phyloP scores from a whole-genome alignment of 306 rosid species.

The Rubus idaeus region DNA sequence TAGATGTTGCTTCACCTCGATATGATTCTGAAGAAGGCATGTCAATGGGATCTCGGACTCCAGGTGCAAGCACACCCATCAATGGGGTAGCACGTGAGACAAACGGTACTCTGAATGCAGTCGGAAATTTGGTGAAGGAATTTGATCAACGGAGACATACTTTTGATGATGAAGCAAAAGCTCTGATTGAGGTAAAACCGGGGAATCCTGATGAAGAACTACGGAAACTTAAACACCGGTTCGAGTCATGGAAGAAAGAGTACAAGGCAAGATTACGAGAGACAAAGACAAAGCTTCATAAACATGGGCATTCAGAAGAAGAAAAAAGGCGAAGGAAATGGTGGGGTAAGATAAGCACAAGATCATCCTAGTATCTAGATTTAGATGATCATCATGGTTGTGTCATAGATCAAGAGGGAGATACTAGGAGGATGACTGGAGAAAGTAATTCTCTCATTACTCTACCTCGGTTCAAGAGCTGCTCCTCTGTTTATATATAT shows the following conservation, averaged over 20 bases:
- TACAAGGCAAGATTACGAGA: conserved; percentile 68
- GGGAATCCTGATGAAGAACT: conserved; percentile 63
- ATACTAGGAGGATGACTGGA: conserved; percentile 20
- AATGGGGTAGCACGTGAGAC: conserved; percentile 57
- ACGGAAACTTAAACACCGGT: conserved; percentile 56
- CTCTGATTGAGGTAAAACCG: conserved; percentile 49
- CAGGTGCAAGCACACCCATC: conserved; percentile 67
- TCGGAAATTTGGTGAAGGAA: conserved; percentile 63
- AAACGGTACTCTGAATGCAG: conserved; percentile 49
- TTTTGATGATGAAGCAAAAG: conserved; percentile 72
- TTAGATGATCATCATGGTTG: conserved; percentile 7
- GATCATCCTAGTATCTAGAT: conserved; percentile 33
- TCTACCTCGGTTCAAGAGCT: conserved; percentile 23
- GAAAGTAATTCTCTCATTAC: conserved; percentile 26
- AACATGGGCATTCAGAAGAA: conserved; percentile 46
- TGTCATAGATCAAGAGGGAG: conserved; percentile 23
- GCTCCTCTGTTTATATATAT: conserved; percentile 25
- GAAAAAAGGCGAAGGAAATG: conserved; percentile 66
- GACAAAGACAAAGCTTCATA: conserved; percentile 55
- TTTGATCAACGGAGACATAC: conserved; percentile 64
- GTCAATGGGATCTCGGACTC: conserved; percentile 77
- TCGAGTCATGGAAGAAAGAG: conserved; percentile 89
- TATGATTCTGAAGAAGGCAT: conserved; percentile 71
- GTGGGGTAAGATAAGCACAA: conserved; percentile 77
- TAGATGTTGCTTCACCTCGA: conserved; percentile 40